phyloP scores from a whole-genome alignment of 2,329 filamentous ascomycete genomes.

The Fusarium burgessii region DNA sequence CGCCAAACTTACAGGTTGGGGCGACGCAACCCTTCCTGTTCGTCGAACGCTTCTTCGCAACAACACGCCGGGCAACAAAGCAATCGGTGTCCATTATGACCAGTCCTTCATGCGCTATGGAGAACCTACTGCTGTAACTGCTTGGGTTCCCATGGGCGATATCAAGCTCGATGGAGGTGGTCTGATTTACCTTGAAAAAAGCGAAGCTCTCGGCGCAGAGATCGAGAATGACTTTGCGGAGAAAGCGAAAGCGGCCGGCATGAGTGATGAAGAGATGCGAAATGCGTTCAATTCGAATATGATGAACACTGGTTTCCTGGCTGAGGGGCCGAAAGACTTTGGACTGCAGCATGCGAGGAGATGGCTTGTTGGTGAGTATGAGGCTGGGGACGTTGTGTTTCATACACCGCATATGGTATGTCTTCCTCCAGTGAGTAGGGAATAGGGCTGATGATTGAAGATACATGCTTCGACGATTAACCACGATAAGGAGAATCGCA shows the following conservation, averaged over 20 bases:
- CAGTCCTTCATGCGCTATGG: conserved; percentile 69
- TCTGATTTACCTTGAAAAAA: conserved; percentile 67
- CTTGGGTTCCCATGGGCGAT: conserved; percentile 69
- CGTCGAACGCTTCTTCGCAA: conserved; percentile 65
- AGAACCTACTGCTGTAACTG: conserved; percentile 66
- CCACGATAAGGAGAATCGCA: conserved; percentile 62
- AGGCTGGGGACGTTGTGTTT: conserved; percentile 57
- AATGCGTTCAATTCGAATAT: conserved; percentile 70
- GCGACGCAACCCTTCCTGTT: conserved; percentile 55
- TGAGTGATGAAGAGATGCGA: conserved; percentile 65
- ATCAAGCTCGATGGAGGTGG: conserved; percentile 66
- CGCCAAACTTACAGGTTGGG: conserved; percentile 65
- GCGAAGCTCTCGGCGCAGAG: conserved; percentile 56
- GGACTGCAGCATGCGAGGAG: conserved; percentile 44
- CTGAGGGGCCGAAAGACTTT: conserved; percentile 60
- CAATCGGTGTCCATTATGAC: conserved; percentile 72
- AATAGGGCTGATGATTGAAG: conserved; percentile 45
- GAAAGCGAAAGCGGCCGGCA: conserved; percentile 61
- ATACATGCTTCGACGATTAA: conserved; percentile 70
- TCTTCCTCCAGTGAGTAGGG: not conserved
- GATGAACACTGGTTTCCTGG: conserved; percentile 67
- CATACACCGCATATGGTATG: conserved; percentile 53
- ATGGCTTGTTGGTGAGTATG: conserved; percentile 56
- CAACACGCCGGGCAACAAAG: conserved; percentile 67
- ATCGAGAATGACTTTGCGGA: conserved; percentile 62